phyloP scores from a whole-genome alignment of 257 asterid species.

The Solanum peruvianum region DNA sequence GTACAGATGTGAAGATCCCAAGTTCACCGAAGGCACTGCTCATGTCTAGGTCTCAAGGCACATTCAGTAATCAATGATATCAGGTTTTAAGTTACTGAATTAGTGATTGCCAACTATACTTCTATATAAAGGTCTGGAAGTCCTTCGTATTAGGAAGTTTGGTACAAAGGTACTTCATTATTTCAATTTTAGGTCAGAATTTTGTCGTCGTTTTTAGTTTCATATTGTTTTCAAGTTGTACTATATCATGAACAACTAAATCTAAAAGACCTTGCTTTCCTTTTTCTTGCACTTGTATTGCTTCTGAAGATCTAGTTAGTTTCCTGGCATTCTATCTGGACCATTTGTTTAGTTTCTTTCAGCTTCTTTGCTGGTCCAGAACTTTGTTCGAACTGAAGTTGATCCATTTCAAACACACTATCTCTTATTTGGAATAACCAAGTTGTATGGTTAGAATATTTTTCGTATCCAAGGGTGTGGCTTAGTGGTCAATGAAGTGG shows the following conservation, averaged over 20 bases:
- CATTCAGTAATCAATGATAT: background rate
- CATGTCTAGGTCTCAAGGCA: slow-evolving; percentile 33
- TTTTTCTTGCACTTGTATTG: background rate
- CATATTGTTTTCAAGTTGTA: background rate
- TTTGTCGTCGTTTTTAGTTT: background rate
- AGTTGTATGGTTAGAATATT: background rate
- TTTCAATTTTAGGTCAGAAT: background rate
- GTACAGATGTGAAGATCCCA: slow-evolving; percentile 98
- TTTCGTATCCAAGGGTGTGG: background rate
- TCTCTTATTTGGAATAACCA: background rate
- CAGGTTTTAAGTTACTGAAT: background rate
- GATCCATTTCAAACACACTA: background rate
- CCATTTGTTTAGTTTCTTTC: background rate
- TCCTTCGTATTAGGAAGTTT: background rate
- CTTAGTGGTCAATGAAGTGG: background rate
- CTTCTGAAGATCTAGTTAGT: background rate
- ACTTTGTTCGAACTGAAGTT: background rate
- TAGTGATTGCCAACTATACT: background rate
- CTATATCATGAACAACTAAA: background rate
- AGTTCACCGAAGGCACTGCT: slow-evolving; percentile 94
- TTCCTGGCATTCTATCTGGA: background rate
- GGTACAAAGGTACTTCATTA: background rate
- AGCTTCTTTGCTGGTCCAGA: background rate
- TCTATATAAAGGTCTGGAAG: background rate
- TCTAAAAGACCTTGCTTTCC: background rate